A percentile compares a stretch with the other conserved stretches of the same genome.
Evolutionary conservation across 1,139 yeast species (phyloP).

Genomic region (Candida smagusa): DNA sequence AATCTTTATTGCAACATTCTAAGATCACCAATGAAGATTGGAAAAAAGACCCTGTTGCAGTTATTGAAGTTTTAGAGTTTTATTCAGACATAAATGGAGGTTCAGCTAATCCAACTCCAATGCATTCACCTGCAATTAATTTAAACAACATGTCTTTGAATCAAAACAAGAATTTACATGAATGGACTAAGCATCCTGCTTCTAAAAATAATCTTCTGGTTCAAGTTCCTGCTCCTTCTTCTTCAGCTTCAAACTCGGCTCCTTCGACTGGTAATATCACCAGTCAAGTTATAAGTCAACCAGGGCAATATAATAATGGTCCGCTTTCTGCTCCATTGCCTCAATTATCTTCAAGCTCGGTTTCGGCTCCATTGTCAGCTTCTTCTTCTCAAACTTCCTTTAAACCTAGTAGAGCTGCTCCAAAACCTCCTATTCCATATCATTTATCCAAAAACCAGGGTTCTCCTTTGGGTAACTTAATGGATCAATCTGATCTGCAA

Average conservation of each 20-base stretch:
- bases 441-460: slow-evolving; percentile 24
- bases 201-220: slow-evolving; percentile 11
- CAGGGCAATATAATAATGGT: not conserved
- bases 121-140: slow-evolving; percentile 19
- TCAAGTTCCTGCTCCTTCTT: not conserved
- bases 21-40: slow-evolving; percentile 80
- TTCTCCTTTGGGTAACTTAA: slow-evolving; percentile 36
- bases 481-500: slow-evolving; percentile 21
- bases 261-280: slow-evolving; percentile 6
- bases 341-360: not conserved
- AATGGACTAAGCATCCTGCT: slow-evolving; percentile 42
- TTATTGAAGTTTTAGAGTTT: slow-evolving; percentile 88
- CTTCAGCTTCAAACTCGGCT: slow-evolving; percentile 1
- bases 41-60: slow-evolving; percentile 82
- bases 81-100: slow-evolving; percentile 52
- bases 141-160: slow-evolving; percentile 13
- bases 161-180: slow-evolving; percentile 22
- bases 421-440: slow-evolving; percentile 44
- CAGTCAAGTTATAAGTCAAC: slow-evolving; percentile 4
- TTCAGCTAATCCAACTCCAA: slow-evolving; percentile 31
- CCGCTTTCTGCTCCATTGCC: not conserved
- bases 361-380: slow-evolving; percentile 8
- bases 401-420: slow-evolving; percentile 43
- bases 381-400: slow-evolving; percentile 15
- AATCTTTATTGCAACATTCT: slow-evolving; percentile 67